Evolutionary conservation across 75 land plant species (phyloP), one percentile per base, ranked within the genome.

Genomic region (Larix kaempferi): DNA sequence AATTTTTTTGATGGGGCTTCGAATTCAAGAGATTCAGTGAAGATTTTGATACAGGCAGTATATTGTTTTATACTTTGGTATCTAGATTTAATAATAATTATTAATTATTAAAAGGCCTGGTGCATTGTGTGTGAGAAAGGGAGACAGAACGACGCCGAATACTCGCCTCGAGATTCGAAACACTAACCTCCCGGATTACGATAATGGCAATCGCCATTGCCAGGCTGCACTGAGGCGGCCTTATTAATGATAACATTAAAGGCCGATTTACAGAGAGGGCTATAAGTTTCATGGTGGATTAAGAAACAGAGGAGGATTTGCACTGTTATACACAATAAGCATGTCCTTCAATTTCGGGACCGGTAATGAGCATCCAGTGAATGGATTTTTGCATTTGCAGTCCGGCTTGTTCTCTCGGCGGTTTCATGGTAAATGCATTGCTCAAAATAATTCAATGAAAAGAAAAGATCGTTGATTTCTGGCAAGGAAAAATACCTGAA

Each of bases 311-410:
- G 69, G 17, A 37, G 35, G 69, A 33, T 65, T 29, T 8, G 7
- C 69, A 33, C 39, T 25, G 69, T 41, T 3, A 69, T 41, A 41
- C 19, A 16, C 13, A 69, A 37, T n/a, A 44, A 69, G 11, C n/a
- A 69, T 39, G 73, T 69, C 73, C 73, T 69, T 41, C 54, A 41
- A 69, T 69, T 69, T 69, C 23, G 73, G 73, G 54, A 4, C n/a
- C 52, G 22, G 73, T 6, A 44, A 69, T 41, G 73, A 44, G 0
- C 54, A 49, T 10, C 12, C 54, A 11, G 49, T 14, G n/a, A 16
- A 6, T 27, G 35, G 19, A 66, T 29, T 35, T 35, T n/a, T 21
- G 23, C 49, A 39, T 21, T 23, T 69, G 73, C 73, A 69, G 52
- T 44, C 44, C 11, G 49, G 52, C 41, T 17, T 69, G 25, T 69